phyloP scores from a whole-genome alignment of 2,329 filamentous ascomycete genomes.

The Fusarium sp. region DNA sequence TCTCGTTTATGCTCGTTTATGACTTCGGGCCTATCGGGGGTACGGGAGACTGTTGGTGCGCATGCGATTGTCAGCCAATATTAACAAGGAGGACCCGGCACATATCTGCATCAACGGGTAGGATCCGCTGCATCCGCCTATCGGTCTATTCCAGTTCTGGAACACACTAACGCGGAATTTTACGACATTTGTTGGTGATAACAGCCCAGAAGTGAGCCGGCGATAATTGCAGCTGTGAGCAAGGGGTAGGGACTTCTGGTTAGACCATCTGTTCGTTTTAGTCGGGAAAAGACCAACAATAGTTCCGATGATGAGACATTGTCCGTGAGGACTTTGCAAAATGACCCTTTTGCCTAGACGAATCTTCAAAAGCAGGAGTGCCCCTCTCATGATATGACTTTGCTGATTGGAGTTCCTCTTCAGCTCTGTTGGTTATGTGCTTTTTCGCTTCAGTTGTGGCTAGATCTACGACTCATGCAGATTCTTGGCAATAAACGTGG shows the following conservation, averaged over 20 bases:
- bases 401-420: not conserved
- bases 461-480: not conserved
- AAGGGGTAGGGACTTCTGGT: not conserved
- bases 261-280: not conserved
- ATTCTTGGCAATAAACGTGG: not conserved
- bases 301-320: not conserved
- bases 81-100: not conserved
- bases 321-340: not conserved
- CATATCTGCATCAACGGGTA: not conserved
- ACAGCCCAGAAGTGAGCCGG: not conserved
- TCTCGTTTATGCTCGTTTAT: not conserved
- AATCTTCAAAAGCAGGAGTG: not conserved
- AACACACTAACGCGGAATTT: not conserved
- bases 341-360: not conserved
- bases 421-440: not conserved
- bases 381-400: not conserved
- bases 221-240: not conserved
- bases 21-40: not conserved
- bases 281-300: not conserved
- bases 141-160: not conserved
- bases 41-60: not conserved
- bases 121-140: not conserved
- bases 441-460: not conserved
- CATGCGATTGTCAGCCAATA: not conserved
- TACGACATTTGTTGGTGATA: too few species aligned